Percentiles rank a stretch among this genome's conserved stretches.
Conservation (phyloP, 2,329 filamentous ascomycete genomes). For the Elsinoe batatas region DNA sequence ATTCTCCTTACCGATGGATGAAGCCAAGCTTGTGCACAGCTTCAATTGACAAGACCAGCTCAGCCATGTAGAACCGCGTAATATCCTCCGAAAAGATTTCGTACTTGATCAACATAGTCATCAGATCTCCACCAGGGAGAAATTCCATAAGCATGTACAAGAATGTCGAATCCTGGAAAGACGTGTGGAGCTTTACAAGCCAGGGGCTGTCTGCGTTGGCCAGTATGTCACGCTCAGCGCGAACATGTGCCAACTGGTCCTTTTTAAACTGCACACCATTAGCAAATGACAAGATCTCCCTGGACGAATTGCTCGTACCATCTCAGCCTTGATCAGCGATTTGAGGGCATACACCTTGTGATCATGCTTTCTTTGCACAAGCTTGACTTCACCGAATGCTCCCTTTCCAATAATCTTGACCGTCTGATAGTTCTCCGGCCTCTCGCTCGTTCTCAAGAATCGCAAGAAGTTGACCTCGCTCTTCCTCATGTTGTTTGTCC, state of each 20-base stretch:
- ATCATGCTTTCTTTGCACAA: conserved; percentile 92
- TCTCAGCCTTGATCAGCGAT: conserved; percentile 95
- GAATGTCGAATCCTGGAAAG: conserved; percentile 93
- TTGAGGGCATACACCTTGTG: conserved; percentile 98
- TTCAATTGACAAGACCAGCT: conserved; percentile 96
- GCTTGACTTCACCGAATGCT: conserved; percentile 94
- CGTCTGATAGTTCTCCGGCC: conserved; percentile 87
- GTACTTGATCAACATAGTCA: conserved; percentile 99
- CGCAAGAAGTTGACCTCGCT: conserved; percentile 89
- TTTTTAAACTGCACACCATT: conserved; percentile 63
- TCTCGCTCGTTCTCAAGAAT: conserved; percentile 86
- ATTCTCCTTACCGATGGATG: conserved; percentile 68
- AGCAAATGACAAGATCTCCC: too few relatives aligned
- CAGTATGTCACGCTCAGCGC: conserved; percentile 92
- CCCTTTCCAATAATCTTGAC: conserved; percentile 99
- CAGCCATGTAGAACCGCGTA: conserved; percentile 97
- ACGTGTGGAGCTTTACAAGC: conserved; percentile 97
- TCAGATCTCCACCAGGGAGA: conserved; percentile 90
- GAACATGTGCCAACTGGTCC: conserved; percentile 93
- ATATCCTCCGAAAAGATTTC: conserved; percentile 99
- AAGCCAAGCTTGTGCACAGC: conserved; percentile 96
- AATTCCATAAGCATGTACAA: conserved; percentile 99
- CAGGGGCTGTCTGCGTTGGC: conserved; percentile 99
- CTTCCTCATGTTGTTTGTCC: conserved; percentile 73
- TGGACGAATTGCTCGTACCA: too few relatives aligned